These are phyloP conservation scores for Micractinium sp. DNA, from an alignment of 139 green algal species.

Conservation along the genomic window DNA sequence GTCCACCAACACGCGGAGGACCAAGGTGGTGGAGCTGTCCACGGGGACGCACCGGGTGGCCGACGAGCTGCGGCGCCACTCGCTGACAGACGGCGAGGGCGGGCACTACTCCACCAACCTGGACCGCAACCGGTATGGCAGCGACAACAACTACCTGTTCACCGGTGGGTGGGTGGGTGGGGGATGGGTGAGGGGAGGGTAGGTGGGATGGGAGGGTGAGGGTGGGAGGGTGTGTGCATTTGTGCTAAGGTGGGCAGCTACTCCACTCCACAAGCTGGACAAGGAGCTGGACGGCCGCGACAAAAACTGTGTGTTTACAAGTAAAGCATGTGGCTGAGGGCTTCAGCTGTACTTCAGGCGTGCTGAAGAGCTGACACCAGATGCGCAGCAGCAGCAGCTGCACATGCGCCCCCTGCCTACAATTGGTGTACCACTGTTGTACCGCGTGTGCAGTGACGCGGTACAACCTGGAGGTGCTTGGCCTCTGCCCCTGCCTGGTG, in stretches of 20 bases:
- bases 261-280: too few species aligned
- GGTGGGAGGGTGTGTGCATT: too few species aligned
- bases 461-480: slow-evolving; percentile 91
- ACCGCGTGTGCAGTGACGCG: slow-evolving; percentile 70
- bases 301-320: too few species aligned
- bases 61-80: slow-evolving; percentile 91
- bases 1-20: slow-evolving; percentile 91
- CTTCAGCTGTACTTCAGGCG: too few species aligned
- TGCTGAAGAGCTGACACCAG: too few species aligned
- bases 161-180: slow-evolving; percentile 61
- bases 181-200: too few species aligned
- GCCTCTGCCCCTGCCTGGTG: slow-evolving; percentile 90
- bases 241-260: too few species aligned
- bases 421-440: too few species aligned
- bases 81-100: slow-evolving; percentile 77
- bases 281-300: too few species aligned
- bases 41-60: slow-evolving; percentile 68
- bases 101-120: slow-evolving; percentile 95
- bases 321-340: too few species aligned
- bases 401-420: too few species aligned
- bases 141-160: slow-evolving; percentile 95
- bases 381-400: too few species aligned
- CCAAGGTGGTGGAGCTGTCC: slow-evolving; percentile 86
- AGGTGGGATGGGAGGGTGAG: background rate
- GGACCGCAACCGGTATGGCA: slow-evolving; percentile 95